phyloP scores from a whole-genome alignment of 345 rosid genomes.

The Eucalyptus caleyi region DNA sequence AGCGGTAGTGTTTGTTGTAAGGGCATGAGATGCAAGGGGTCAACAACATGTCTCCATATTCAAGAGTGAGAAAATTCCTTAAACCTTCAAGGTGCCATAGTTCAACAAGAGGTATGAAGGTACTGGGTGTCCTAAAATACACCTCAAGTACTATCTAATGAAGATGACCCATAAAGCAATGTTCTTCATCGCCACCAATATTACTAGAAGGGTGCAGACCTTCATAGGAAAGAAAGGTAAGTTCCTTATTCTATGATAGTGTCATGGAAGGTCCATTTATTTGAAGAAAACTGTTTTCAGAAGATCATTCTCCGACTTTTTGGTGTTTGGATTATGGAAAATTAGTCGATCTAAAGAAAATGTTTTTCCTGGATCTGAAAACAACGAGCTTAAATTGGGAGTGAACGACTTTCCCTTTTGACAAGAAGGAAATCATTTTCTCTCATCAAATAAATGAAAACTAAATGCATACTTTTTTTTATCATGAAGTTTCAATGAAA shows the following conservation, averaged over 20 bases:
- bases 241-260: not conserved
- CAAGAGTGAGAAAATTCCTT: too few species aligned
- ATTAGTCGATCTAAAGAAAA: fast-evolving
- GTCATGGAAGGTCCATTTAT: not conserved
- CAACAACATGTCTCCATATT: too few species aligned
- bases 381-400: not conserved
- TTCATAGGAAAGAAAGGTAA: fast-evolving
- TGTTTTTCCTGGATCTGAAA: not conserved
- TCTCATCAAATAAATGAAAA: not conserved
- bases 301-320: fast-evolving
- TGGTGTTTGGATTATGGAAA: not conserved
- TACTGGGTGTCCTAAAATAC: too few species aligned
- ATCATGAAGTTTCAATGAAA: not conserved
- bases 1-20: fast-evolving
- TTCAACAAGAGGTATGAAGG: too few species aligned
- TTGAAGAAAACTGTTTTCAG: not conserved
- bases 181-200: not conserved
- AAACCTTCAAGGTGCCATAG: too few species aligned
- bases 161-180: not conserved
- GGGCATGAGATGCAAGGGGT: too few species aligned
- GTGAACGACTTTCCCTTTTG: fast-evolving
- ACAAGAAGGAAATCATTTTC: not conserved
- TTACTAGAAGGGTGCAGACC: not conserved
- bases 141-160: too few species aligned
- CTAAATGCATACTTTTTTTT: too few species aligned